Evolutionary conservation across 2,329 filamentous ascomycete species (phyloP).

Genomic region (Apiospora saccharicola): DNA sequence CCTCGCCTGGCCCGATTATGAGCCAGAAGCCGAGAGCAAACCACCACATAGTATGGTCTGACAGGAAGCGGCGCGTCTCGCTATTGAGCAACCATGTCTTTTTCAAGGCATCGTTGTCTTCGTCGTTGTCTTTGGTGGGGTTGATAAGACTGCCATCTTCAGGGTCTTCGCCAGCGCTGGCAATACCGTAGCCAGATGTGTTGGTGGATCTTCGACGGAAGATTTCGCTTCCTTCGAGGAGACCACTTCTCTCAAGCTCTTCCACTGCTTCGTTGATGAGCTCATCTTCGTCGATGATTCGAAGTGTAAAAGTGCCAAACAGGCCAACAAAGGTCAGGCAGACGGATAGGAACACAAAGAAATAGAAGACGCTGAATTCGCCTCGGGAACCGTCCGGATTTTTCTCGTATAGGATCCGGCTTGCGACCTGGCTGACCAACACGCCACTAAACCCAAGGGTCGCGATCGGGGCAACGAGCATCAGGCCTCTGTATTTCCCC

Average conservation of each 20-base stretch:
- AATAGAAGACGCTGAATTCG: slow-evolving; percentile 79
- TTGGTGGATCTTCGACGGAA: slow-evolving; percentile 65
- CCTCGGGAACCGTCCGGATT: slow-evolving; percentile 68
- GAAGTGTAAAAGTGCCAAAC: slow-evolving; percentile 76
- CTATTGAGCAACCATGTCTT: slow-evolving; percentile 93
- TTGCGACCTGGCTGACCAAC: slow-evolving; percentile 92
- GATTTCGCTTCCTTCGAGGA: slow-evolving; percentile 78
- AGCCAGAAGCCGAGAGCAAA: slow-evolving; percentile 91
- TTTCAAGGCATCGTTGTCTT: slow-evolving; percentile 59
- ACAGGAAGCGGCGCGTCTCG: slow-evolving; percentile 84
- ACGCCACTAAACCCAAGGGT: slow-evolving; percentile 93
- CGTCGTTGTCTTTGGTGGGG: slow-evolving; percentile 47
- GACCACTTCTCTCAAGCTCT: slow-evolving; percentile 86
- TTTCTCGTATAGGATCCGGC: slow-evolving; percentile 75
- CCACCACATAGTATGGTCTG: slow-evolving; percentile 94
- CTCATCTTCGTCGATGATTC: slow-evolving; percentile 83
- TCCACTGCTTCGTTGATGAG: slow-evolving; percentile 91
- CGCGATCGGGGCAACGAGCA: slow-evolving; percentile 89
- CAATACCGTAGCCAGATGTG: slow-evolving; percentile 68
- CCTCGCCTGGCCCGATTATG: slow-evolving; percentile 93
- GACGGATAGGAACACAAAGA: slow-evolving; percentile 84
- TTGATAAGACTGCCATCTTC: slow-evolving; percentile 52
- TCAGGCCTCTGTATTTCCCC: slow-evolving; percentile 85
- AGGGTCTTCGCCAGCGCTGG: slow-evolving; percentile 52
- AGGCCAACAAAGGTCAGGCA: slow-evolving; percentile 76